These are phyloP conservation scores for Vitis amurensis DNA, from an alignment of 164 flowering plant genomes.

Conservation along the genomic window DNA sequence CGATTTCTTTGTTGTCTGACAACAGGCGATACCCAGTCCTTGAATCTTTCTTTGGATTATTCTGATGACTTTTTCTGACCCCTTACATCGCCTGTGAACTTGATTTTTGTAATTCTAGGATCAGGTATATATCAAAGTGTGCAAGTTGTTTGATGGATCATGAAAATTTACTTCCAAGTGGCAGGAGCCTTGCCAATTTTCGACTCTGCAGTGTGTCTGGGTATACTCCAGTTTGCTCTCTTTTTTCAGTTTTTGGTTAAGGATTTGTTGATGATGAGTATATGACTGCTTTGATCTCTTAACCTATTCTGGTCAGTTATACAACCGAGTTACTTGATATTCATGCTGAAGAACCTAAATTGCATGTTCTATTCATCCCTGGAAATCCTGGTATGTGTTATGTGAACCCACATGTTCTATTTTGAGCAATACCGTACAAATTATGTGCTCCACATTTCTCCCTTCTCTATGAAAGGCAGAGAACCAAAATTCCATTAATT, in stretches of 20 bases:
- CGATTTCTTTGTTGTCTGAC: too few species aligned
- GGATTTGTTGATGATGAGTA: background rate
- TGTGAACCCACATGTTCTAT: too few species aligned
- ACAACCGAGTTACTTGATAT: constrained; percentile 80
- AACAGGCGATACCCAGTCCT: background rate
- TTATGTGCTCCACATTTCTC: too few species aligned
- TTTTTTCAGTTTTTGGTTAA: background rate
- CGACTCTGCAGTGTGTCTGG: constrained; percentile 69
- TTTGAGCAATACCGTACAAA: too few species aligned
- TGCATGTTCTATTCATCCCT: constrained; percentile 71
- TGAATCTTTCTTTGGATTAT: background rate
- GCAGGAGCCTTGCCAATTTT: constrained; percentile 30
- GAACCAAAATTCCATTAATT: too few species aligned
- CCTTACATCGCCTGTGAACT: too few species aligned
- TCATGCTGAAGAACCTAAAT: constrained; percentile 47
- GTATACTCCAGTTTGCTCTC: constrained; percentile 26
- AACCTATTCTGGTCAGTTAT: constrained; percentile 28
- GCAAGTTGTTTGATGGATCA: constrained; percentile 29
- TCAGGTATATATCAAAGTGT: constrained; percentile 10
- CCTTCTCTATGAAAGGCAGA: too few species aligned
- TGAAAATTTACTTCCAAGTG: constrained; percentile 8
- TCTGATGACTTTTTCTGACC: too few species aligned
- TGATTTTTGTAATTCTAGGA: constrained; percentile 11
- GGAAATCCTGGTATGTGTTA: constrained; percentile 77
- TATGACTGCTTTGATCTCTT: background rate